Percentiles rank a stretch among this genome's conserved stretches.
Conservation (phyloP, 2,329 filamentous ascomycete genomes). For the Dothideomycetes sp. region DNA sequence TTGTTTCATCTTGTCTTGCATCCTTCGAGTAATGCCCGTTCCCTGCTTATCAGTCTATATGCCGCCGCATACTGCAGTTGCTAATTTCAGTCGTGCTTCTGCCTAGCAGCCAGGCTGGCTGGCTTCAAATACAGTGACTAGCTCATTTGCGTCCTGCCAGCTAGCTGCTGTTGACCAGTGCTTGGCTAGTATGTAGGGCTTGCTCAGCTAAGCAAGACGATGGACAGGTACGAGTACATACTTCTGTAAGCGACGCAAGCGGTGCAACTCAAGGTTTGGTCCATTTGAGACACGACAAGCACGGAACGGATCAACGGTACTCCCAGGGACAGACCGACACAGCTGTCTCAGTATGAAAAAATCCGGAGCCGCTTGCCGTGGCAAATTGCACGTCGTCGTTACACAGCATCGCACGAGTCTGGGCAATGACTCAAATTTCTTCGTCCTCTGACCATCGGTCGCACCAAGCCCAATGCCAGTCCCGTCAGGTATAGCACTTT, state of each 20-base stretch:
- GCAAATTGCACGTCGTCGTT: constrained; percentile 12
- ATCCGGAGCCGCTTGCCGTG: constrained; percentile 5
- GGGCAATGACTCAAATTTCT: constrained; percentile 5
- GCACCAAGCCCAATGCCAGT: constrained; percentile 11
- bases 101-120: not conserved
- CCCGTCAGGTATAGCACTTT: constrained; percentile 9
- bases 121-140: no score
- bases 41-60: constrained; percentile 9
- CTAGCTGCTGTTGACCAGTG: not conserved
- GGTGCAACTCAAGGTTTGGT: constrained; percentile 12
- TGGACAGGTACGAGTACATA: no score
- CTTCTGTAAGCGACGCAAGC: constrained; percentile 7
- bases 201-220: constrained; percentile 10
- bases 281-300: constrained; percentile 11
- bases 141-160: no score
- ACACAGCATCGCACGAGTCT: constrained; percentile 7
- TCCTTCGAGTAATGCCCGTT: constrained; percentile 4
- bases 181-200: not conserved
- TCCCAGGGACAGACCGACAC: constrained; percentile 6
- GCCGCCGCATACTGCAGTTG: constrained; percentile 2
- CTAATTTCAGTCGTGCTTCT: not conserved
- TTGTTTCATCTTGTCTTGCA: constrained; percentile 11
- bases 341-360: constrained; percentile 10
- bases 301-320: constrained; percentile 11
- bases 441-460: constrained; percentile 3